phyloP scores from a whole-genome alignment of 2,329 filamentous ascomycete genomes.

The Ilyonectria mors-panacis region DNA sequence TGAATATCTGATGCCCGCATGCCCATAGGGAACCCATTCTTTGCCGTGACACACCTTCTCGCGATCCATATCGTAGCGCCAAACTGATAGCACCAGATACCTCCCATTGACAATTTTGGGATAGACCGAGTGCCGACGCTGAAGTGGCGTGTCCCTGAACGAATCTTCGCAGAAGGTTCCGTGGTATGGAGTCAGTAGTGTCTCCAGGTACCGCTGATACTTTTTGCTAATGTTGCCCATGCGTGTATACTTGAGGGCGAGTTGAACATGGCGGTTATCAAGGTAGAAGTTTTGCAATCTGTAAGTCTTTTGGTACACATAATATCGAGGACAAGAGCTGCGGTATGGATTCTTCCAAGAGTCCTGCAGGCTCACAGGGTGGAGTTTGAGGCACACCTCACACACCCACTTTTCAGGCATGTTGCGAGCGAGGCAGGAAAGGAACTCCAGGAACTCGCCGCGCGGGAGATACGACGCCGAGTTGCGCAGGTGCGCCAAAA shows the following conservation, averaged over 20 bases:
- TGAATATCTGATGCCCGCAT: not conserved
- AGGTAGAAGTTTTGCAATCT: not conserved
- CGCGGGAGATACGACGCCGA: not conserved
- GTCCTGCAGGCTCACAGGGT: not conserved
- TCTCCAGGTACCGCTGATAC: conserved; percentile 14
- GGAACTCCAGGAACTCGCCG: conserved; percentile 9
- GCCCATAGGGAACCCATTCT: no score
- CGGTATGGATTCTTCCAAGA: not conserved
- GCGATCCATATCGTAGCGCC: not conserved
- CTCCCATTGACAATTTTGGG: conserved; percentile 30
- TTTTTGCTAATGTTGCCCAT: not conserved
- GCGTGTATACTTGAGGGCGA: conserved; percentile 33
- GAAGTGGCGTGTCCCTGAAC: not conserved
- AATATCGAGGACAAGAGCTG: not conserved
- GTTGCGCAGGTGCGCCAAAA: not conserved
- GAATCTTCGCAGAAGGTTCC: not conserved
- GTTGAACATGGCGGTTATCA: conserved; percentile 21
- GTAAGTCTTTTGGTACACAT: no score
- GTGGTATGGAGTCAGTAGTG: conserved; percentile 8
- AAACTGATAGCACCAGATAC: conserved; percentile 8
- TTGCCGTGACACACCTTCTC: no score
- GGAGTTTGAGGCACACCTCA: conserved; percentile 24
- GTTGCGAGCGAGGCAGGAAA: conserved; percentile 22
- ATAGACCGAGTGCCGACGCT: not conserved
- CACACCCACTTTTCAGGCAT: conserved; percentile 33